phyloP scores from a whole-genome alignment of 345 rosid genomes.

The Moringa oleifera region DNA sequence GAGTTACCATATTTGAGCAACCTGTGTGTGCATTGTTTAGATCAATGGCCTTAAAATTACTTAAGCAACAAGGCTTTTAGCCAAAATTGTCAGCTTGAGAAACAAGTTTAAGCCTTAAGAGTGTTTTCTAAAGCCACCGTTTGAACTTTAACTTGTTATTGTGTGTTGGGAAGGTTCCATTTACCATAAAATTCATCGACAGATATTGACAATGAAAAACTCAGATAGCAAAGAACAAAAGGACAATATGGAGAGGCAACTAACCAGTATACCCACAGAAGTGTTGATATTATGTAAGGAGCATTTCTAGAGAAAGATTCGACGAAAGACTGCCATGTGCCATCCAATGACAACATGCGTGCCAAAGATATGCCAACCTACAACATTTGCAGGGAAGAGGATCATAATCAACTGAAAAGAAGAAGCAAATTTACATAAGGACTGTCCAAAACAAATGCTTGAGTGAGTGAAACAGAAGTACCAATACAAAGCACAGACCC shows the following conservation, averaged over 20 bases:
- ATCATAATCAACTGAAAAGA: neutral
- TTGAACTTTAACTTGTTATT: neutral
- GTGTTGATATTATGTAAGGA: constrained; percentile 58
- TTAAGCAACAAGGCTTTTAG: neutral
- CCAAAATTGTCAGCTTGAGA: neutral
- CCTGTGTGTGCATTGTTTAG: neutral
- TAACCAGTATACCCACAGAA: constrained; percentile 87
- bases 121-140: constrained; percentile 3
- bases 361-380: constrained; percentile 81
- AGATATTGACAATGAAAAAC: neutral
- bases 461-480: constrained; percentile 52
- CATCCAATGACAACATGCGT: constrained; percentile 65
- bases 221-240: constrained; percentile 1
- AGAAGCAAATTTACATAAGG: neutral
- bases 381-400: neutral
- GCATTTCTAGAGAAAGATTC: constrained; percentile 63
- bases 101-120: neutral
- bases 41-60: neutral
- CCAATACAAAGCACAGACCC: constrained; percentile 77
- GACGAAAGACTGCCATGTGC: constrained; percentile 73
- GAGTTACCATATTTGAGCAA: neutral
- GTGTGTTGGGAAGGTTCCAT: constrained; percentile 6
- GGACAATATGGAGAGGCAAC: constrained; percentile 19
- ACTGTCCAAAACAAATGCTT: neutral
- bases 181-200: neutral